A percentile compares a stretch with the other conserved stretches of the same genome.
Conservation (phyloP, 2,329 filamentous ascomycete genomes). For the Coleophoma cylindrospora region DNA sequence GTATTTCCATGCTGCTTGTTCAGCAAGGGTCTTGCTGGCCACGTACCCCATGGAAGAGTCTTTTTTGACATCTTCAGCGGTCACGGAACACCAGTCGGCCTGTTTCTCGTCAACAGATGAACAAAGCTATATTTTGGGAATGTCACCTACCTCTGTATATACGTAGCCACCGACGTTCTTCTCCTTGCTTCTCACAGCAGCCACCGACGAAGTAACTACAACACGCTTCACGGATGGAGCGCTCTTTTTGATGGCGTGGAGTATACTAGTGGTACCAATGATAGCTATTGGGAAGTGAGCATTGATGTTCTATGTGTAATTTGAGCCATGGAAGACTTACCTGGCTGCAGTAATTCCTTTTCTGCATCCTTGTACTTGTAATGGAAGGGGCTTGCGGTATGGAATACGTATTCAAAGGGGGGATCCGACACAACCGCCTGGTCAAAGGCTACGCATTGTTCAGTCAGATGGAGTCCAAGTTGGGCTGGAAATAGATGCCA, state of each 20-base stretch:
- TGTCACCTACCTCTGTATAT: constrained; percentile 51
- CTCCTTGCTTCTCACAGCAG: constrained; percentile 46
- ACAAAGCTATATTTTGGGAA: constrained; percentile 32
- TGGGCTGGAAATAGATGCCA: too few relatives aligned
- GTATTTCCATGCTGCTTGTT: constrained; percentile 61
- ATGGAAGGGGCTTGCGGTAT: constrained; percentile 57
- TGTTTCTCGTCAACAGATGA: constrained; percentile 14
- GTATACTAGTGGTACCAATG: constrained; percentile 41
- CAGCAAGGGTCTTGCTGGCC: constrained; percentile 54
- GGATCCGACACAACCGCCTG: constrained; percentile 45
- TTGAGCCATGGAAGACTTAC: constrained; percentile 8
- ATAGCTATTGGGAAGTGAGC: constrained; percentile 39
- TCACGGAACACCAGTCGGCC: too few relatives aligned
- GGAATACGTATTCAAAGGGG: constrained; percentile 60
- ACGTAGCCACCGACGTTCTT: constrained; percentile 25
- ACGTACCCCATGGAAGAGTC: constrained; percentile 1
- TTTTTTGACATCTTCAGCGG: too few relatives aligned
- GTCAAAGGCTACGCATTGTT: constrained; percentile 50
- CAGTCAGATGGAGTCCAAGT: too few relatives aligned
- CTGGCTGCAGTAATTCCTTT: background rate
- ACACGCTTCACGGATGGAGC: constrained; percentile 28
- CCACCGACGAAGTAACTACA: constrained; percentile 59
- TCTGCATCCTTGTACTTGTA: constrained; percentile 17
- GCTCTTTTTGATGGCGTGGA: constrained; percentile 36
- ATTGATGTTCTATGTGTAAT: constrained; percentile 31